Evolutionary conservation across 2,329 filamentous ascomycete genomes (phyloP).

Genomic region (Exutisphaerella laricina): DNA sequence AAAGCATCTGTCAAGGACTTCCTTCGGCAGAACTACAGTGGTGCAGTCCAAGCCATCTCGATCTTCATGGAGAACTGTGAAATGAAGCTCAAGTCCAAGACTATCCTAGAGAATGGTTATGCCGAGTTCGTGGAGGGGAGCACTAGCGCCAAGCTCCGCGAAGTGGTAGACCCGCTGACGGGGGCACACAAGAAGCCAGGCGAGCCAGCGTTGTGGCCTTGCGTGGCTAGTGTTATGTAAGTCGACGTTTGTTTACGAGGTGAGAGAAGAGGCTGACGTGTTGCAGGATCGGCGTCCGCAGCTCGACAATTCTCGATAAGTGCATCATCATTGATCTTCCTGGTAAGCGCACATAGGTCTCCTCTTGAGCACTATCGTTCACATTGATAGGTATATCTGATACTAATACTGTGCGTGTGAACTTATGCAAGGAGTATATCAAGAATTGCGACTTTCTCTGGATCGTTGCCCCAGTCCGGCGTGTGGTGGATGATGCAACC

Average conservation of each 20-base stretch:
- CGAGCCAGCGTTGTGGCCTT: conserved; percentile 13
- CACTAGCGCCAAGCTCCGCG: not conserved
- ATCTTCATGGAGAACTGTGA: conserved; percentile 1
- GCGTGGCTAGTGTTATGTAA: conserved; percentile 11
- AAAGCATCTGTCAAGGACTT: not conserved
- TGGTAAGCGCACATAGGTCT: conserved; percentile 8
- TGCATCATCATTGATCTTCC: conserved; percentile 15
- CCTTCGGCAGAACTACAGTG: not conserved
- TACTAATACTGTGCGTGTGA: conserved; percentile 10
- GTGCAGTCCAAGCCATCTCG: not conserved
- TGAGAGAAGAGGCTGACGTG: not conserved
- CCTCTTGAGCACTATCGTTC: not conserved
- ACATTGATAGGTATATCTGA: conserved; percentile 12
- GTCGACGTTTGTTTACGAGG: not conserved
- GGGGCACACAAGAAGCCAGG: no score
- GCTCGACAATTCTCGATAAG: conserved; percentile 7
- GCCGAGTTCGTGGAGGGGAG: not conserved
- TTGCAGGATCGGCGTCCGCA: conserved; percentile 7
- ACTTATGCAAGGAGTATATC: conserved; percentile 2
- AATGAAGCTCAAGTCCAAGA: not conserved
- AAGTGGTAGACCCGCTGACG: conserved; percentile 7
- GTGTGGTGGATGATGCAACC: conserved; percentile 7
- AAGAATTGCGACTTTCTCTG: conserved; percentile 12
- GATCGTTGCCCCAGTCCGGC: conserved; percentile 10
- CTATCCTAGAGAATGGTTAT: not conserved